Evolutionary conservation across 2,329 filamentous ascomycete genomes (phyloP), one percentile per base, ranked within the genome.

Genomic region (Colletotrichum liaoningense): DNA sequence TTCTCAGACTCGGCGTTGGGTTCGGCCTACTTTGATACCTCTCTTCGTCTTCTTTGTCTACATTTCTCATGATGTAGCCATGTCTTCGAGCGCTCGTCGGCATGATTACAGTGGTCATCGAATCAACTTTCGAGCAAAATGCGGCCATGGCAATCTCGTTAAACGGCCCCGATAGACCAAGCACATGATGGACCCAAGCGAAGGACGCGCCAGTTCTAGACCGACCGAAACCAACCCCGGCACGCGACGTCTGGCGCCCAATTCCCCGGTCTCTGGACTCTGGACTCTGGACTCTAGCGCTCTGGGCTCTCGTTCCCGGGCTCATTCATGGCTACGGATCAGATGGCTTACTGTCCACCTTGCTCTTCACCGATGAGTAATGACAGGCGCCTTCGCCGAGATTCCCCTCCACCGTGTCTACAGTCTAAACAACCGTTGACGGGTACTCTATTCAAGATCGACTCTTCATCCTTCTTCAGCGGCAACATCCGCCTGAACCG

Each of bases 191-290:
- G n/a, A 55, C 22, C 30, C 28, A n/a, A 24, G 14, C 62, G 28
- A 55, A 64, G 62, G 5, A 38, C 46, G n/a, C 62, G 46, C 62
- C 62, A 55, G 35, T 19, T 38, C 30, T 64, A 11, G 62, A n/a
- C 49, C 49, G 30, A n/a, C 49, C 62, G 49, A 38, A 55, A 55
- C 49, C 60, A 14, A 14, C 62, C 24, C 24, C 5, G n/a, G 46
- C 30, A 64, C 62, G 30, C 62, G 49, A 38, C 62, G 30, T 26
- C 49, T 55, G 54, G 62, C 46, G 8, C 30, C 33, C 35, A 60
- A 24, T 19, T 42, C 12, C 22, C 57, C 14, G 57, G 33, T 60
- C 22, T 28, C 8, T 54, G n/a, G 38, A 42, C 33, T 54, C 8
- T 54, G n/a, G 38, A 42, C 33, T 54, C 12, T 49, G n/a, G 38